Conservation (phyloP, 306 rosid genomes). For the Biancaea sappan region DNA sequence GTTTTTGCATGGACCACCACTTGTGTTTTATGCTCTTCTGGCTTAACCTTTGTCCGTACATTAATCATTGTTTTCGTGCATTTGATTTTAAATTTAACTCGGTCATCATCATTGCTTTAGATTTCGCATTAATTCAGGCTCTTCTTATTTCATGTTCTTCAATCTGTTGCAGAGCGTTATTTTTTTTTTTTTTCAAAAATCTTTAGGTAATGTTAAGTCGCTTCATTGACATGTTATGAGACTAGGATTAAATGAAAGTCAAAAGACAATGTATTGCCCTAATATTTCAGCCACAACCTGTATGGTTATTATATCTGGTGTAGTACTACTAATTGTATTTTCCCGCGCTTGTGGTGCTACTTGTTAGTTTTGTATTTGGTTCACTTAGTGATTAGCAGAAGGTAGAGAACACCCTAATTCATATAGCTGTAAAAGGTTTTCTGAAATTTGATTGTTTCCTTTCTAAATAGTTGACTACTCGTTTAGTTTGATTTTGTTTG, state of each 20-base stretch:
- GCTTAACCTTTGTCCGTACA: constrained; percentile 39
- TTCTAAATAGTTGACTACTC: background rate
- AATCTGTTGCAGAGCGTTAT: constrained; percentile 19
- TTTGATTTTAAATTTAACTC: constrained; percentile 15
- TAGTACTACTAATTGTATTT: background rate
- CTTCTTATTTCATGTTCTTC: constrained; percentile 5
- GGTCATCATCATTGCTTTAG: background rate
- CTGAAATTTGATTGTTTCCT: background rate
- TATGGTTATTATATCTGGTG: constrained; percentile 8
- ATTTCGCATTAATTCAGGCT: background rate
- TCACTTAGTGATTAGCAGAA: background rate
- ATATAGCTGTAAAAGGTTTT: background rate
- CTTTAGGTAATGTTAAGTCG: constrained; percentile 33
- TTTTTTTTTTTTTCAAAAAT: constrained; percentile 38
- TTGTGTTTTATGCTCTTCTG: constrained; percentile 27
- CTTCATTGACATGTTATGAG: constrained; percentile 30
- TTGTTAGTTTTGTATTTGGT: constrained; percentile 23
- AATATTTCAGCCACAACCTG: constrained; percentile 21
- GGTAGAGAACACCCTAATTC: background rate
- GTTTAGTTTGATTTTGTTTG: constrained; percentile 27
- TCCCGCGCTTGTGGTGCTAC: constrained; percentile 1
- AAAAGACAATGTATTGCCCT: constrained; percentile 2
- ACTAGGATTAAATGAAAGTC: background rate
- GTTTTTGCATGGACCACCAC: constrained; percentile 68
- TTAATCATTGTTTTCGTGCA: constrained; percentile 30